Evolutionary conservation across 441 rosid species (phyloP), one percentile per base, ranked within the genome.

Genomic region (Caryocar brasiliense): DNA sequence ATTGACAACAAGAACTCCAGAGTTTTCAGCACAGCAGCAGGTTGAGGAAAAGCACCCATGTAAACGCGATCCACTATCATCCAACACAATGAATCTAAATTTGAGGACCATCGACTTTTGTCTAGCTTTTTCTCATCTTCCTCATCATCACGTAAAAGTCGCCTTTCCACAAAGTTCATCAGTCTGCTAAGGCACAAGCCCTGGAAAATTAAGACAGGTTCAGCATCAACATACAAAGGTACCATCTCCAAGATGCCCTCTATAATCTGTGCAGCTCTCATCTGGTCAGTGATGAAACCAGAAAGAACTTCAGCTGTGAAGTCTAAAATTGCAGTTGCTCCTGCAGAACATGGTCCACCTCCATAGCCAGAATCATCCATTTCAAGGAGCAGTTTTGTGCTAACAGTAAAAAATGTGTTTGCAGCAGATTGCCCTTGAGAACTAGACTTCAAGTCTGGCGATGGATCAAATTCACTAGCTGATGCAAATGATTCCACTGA

Each of bases 131-230:
- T 87, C 56, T 76, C 82, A 61, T 87, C 81, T 82, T 94, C 99
- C 73, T 94, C 99, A 67, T 94, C 99, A 64, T 94, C 99, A 69
- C 96, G 96, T 68, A 94, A 64, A 48, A 94, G 89, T 59, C 93
- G 95, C 78, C 98, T 94, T 73, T 94, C 99, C 59, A 94, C 75
- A 68, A 85, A 94, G 75, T 90, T 94, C 95, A 94, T 87, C 58
- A 90, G 71, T 66, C 92, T 81, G 58, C 84, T 73, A 47, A 90
- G 87, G 77, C 89, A 84, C 57, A 86, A 77, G 24, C 98, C 98
- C 74, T 90, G 98, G 56, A 90, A 86, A 56, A 80, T 87, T 61
- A 90, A 57, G 55, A 90, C 61, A 26, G 91, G 70, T 66, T 90
- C 96, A 70, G 86, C 80, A 72, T 86, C 96, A 70, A 86, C 76